These are phyloP conservation scores for Cicer bijugum DNA, from an alignment of 306 rosid genomes.

Conservation along the genomic window DNA sequence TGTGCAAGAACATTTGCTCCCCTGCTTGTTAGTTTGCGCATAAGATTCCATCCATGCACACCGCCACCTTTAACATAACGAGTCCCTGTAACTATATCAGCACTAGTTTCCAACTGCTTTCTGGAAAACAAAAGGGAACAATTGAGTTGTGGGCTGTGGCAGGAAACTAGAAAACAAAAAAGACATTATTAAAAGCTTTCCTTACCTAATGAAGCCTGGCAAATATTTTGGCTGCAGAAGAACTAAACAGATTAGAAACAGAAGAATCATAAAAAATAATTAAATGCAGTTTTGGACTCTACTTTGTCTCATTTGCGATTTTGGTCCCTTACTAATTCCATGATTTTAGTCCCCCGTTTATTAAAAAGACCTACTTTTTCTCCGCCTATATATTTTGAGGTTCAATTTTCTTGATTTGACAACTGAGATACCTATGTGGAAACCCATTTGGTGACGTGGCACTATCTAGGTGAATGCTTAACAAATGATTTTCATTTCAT, in stretches of 20 bases:
- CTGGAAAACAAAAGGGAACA: constrained; percentile 49
- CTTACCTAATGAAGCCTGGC: constrained; percentile 83
- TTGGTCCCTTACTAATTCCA: no score
- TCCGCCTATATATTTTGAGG: no score
- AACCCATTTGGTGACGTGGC: no score
- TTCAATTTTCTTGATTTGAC: no score
- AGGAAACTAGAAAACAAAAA: constrained; percentile 29
- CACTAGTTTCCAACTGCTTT: constrained; percentile 80
- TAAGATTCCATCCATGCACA: constrained; percentile 99
- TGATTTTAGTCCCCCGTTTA: no score
- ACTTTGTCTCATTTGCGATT: no score
- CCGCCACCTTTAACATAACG: constrained; percentile 95
- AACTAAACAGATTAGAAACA: constrained; percentile 43
- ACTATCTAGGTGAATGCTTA: no score
- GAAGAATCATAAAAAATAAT: constrained; percentile 17
- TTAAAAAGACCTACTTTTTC: no score
- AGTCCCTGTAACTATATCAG: constrained; percentile 93
- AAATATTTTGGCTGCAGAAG: constrained; percentile 88
- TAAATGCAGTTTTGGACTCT: no score
- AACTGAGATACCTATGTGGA: no score
- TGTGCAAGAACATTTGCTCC: constrained; percentile 99
- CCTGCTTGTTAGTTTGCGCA: constrained; percentile 97
- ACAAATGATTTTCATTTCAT: no score
- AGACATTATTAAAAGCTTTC: constrained; percentile 26
- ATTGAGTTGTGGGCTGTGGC: neutral